phyloP scores from a whole-genome alignment of 352 stramenopile genomes.

The Phytophthora quininea region DNA sequence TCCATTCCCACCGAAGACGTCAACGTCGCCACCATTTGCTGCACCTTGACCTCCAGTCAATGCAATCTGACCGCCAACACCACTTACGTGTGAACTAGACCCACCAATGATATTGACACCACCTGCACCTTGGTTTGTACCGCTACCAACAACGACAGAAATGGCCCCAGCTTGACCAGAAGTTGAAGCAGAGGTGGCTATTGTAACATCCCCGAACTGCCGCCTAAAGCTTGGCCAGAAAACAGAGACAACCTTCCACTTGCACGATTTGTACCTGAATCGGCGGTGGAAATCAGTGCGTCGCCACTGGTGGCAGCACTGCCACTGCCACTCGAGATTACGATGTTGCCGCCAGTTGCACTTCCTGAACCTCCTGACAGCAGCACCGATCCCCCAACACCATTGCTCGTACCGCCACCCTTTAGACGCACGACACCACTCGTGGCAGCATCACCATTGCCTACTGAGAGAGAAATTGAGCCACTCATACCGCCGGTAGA shows the following conservation, averaged over 20 bases:
- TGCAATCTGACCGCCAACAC: conserved; percentile 4
- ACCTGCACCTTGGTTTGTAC: background rate
- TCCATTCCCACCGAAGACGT: conserved; percentile 10
- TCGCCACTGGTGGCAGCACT: background rate
- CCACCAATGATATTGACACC: conserved; percentile 5
- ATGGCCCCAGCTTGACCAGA: background rate
- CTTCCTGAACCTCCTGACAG: background rate
- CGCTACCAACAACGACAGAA: background rate
- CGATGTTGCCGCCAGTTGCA: too few species aligned
- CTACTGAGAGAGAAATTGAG: background rate
- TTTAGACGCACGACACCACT: background rate
- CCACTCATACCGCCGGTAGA: background rate
- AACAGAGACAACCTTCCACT: background rate
- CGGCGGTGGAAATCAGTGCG: conserved; percentile 9
- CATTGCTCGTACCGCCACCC: background rate
- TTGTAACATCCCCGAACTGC: background rate
- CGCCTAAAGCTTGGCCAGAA: background rate
- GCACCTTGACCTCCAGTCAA: conserved; percentile 6
- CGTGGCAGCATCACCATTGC: background rate
- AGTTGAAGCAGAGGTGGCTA: conserved; percentile 2
- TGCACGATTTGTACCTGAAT: background rate
- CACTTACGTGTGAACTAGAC: conserved; percentile 8
- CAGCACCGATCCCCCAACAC: background rate
- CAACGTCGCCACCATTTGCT: conserved; percentile 10
- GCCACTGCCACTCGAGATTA: too few species aligned